Evolutionary conservation across 108 stramenopile species (phyloP).

Genomic region (Cyclotella atomus): DNA sequence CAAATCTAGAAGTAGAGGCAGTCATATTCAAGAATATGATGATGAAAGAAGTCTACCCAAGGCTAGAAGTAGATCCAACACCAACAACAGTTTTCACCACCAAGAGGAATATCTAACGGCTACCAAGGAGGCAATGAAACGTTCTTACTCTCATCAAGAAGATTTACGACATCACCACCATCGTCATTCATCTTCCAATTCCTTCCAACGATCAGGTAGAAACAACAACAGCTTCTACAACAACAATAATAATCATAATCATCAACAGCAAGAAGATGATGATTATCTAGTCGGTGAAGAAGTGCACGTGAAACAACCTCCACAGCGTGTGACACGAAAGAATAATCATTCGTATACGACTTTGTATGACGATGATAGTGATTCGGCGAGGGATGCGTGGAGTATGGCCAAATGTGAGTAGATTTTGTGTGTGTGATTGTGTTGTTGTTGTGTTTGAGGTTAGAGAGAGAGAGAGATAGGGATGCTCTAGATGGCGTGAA

Average conservation of each 20-base stretch:
- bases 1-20: conserved; percentile 10
- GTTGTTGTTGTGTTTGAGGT: not conserved
- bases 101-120: no score
- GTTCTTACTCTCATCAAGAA: no score
- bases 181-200: conserved; percentile 1
- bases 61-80: not conserved
- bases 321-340: not conserved
- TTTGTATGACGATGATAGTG: not conserved
- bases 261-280: not conserved
- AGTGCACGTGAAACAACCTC: not conserved
- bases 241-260: not conserved
- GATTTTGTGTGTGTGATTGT: not conserved
- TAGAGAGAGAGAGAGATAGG: no score
- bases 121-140: no score
- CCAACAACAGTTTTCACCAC: no score
- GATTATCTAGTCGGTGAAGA: not conserved
- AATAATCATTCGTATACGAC: conserved; percentile 2
- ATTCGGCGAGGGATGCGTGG: not conserved
- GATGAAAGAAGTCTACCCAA: not conserved
- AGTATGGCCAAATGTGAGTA: conserved; percentile 1
- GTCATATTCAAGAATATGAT: not conserved
- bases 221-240: not conserved
- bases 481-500: no score
- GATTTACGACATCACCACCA: not conserved
- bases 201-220: not conserved